Base-by-base conservation (phyloP, 108 stramenopile genomes). In the Cyclostephanos tholiformis region DNA sequence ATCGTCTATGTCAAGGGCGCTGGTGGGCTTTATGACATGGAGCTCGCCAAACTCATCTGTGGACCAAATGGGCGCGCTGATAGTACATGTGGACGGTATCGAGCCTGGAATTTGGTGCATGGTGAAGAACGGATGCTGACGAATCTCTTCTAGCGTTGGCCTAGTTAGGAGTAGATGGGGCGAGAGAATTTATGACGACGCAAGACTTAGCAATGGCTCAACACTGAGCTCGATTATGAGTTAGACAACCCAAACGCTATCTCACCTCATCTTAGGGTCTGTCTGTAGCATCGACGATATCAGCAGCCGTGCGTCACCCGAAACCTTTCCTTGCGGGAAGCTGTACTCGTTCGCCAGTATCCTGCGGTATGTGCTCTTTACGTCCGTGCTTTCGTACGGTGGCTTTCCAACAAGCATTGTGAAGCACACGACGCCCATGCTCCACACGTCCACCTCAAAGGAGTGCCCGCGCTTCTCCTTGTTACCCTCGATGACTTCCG, bases 361-460 rank as follows among this genome's bases (percentile, higher is more conserved):
- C 39, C 98, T 89, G 13, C 96, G 91, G 77, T 99, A 99, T 5
- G 99, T 99, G 5, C 95, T 90, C 82, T 99, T 98, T 27, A 99
- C 99, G 74, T 99, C 98, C 61, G 91, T 97, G 23, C 95, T 88
- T 74, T 99, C 96, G 80, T 97, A 99, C 0, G 99, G 99, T 6
- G 99, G 99, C 58, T 95, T 96, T 4, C 99, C 99, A 44, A 98
- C 95, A 19, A 99, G 78, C 72, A 96, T 77, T 6, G 99, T 99
- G 85, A 89, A 99, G 50, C 97, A 82, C 62, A 99, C 97, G 7
- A 99, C 97, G 23, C 99, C 99, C 82, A 97, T 92, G 1, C 93
- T 92, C 99, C 99, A 99, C 12, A 98, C 84, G 80, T 99, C 99
- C 10, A 98, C 99, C 74, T 97, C 94, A 72, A 96, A 97, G 30